phyloP scores from a whole-genome alignment of 2,329 filamentous ascomycete species.

The Claviceps sp. region DNA sequence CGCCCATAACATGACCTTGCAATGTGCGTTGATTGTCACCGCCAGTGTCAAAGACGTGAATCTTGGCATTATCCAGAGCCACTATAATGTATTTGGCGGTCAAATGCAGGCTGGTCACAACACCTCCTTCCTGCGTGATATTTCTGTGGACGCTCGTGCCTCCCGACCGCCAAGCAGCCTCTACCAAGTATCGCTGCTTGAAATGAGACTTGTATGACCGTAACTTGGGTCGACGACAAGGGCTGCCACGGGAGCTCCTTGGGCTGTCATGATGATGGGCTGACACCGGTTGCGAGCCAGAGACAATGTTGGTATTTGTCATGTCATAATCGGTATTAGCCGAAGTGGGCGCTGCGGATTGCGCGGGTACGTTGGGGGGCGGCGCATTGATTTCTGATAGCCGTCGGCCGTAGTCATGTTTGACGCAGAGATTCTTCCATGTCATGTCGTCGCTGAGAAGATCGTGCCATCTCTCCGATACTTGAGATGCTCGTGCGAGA shows the following conservation, averaged over 20 bases:
- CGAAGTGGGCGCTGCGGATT: slow-evolving; percentile 17
- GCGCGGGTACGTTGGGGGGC: slow-evolving; percentile 17
- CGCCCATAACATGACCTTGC: slow-evolving; percentile 95
- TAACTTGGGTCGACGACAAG: slow-evolving; percentile 42
- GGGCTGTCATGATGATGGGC: slow-evolving; percentile 24
- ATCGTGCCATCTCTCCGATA: slow-evolving; percentile 90
- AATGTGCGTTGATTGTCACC: slow-evolving; percentile 80
- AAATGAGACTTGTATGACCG: slow-evolving; percentile 93
- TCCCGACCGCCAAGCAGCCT: slow-evolving; percentile 90
- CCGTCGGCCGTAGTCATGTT: slow-evolving; percentile 69
- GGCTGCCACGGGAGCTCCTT: slow-evolving; percentile 42
- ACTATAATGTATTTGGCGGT: slow-evolving; percentile 96
- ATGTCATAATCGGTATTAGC: slow-evolving; percentile 24
- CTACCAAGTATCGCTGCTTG: slow-evolving; percentile 92
- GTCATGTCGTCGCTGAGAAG: slow-evolving; percentile 92
- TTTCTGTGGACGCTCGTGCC: slow-evolving; percentile 73
- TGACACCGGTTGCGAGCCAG: slow-evolving; percentile 27
- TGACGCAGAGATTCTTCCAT: slow-evolving; percentile 94
- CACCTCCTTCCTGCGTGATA: slow-evolving; percentile 91
- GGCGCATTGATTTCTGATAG: slow-evolving; percentile 36
- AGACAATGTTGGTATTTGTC: slow-evolving; percentile 27
- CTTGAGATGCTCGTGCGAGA: slow-evolving; percentile 82
- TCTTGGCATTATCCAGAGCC: slow-evolving; percentile 94
- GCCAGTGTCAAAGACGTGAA: slow-evolving; percentile 91
- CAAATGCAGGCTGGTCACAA: slow-evolving; percentile 88